A percentile compares a stretch with the other conserved stretches of the same genome.
Conservation (phyloP, 139 green algal genomes). For the Coccomyxa sp. region DNA sequence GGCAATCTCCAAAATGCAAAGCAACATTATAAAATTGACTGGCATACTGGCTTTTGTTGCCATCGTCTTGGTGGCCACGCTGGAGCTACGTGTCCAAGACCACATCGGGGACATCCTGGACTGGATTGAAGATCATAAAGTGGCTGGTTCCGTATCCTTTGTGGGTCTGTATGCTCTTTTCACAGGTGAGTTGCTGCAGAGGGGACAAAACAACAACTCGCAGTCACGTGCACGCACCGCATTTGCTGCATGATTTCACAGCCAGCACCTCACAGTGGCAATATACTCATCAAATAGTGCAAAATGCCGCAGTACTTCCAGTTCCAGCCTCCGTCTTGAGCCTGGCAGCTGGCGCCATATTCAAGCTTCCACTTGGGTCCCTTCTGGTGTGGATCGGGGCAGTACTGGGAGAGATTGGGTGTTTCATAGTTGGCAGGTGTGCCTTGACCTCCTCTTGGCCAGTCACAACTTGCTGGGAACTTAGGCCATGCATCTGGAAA, state of each 20-base stretch:
- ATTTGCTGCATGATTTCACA: not conserved
- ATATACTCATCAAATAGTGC: not conserved
- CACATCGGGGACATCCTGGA: not conserved
- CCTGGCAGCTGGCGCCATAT: not conserved
- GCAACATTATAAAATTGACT: not conserved
- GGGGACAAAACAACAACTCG: too few species aligned
- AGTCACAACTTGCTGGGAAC: not conserved
- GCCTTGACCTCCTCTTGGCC: not conserved
- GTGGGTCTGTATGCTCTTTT: not conserved
- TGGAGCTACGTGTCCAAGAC: not conserved
- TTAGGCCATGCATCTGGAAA: not conserved
- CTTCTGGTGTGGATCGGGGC: not conserved
- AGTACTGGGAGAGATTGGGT: not conserved
- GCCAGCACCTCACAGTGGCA: not conserved
- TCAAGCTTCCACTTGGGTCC: not conserved
- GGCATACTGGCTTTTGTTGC: not conserved
- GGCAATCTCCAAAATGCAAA: not conserved
- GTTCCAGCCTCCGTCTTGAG: not conserved
- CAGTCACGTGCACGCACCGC: not conserved
- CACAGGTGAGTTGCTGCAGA: not conserved
- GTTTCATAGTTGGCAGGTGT: not conserved
- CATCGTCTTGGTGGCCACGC: not conserved
- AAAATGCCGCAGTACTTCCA: not conserved
- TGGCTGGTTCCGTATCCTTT: not conserved
- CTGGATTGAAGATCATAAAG: not conserved